phyloP scores from a whole-genome alignment of 2,329 filamentous ascomycete genomes.

The Trichoderma sp. region DNA sequence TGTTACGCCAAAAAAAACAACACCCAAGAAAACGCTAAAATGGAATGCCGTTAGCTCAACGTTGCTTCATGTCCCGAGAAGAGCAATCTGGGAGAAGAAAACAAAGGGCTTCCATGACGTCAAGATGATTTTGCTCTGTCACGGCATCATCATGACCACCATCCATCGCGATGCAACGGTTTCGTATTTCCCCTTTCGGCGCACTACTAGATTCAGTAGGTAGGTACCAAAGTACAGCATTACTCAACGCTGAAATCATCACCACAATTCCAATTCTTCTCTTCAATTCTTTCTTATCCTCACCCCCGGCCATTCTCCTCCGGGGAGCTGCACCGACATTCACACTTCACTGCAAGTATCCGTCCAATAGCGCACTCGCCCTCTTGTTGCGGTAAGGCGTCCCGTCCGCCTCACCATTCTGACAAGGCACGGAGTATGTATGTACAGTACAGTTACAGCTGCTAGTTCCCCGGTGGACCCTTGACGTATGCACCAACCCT shows the following conservation, averaged over 20 bases:
- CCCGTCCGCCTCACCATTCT: background rate
- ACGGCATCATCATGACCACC: background rate
- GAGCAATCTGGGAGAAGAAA: background rate
- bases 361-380: background rate
- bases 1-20: background rate
- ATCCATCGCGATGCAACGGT: background rate
- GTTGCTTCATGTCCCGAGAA: background rate
- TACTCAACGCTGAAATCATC: background rate
- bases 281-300: background rate
- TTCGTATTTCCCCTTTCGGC: background rate
- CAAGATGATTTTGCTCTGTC: slow-evolving; percentile 13
- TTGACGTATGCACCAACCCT: slow-evolving; percentile 17
- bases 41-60: background rate
- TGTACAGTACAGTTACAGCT: background rate
- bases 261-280: background rate
- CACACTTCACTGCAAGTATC: background rate
- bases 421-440: background rate
- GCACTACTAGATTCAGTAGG: background rate
- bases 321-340: background rate
- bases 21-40: background rate
- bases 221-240: background rate
- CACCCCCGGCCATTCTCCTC: slow-evolving; percentile 1
- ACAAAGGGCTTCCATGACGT: slow-evolving; percentile 1
- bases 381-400: slow-evolving; percentile 12
- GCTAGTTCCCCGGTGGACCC: background rate